Conservation (phyloP, 2,329 filamentous ascomycete genomes). For the Claviceps sp. region DNA sequence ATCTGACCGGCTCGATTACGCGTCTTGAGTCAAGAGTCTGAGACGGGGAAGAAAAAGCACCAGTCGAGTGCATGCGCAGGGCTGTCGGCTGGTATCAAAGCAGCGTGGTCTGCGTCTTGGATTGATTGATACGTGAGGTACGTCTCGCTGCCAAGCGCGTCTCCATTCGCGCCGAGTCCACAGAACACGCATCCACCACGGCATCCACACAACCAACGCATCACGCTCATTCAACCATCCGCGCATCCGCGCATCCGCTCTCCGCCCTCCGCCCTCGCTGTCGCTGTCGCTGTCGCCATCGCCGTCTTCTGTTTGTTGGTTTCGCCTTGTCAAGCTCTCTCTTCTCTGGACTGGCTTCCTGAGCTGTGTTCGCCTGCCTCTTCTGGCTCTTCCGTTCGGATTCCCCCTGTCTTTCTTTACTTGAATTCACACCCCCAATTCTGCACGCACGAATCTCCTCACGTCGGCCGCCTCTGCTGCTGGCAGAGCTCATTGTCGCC, state of each 20-base stretch:
- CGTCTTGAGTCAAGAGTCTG: no score
- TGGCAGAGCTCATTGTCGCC: slow-evolving; percentile 4
- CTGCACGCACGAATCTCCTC: no score
- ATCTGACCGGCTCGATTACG: neutral
- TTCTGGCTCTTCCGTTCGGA: neutral
- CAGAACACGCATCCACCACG: neutral
- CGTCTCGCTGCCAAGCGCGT: neutral
- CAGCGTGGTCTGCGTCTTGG: neutral
- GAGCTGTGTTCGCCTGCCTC: neutral
- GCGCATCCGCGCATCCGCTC: neutral
- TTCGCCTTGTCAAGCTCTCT: neutral
- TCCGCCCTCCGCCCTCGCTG: neutral
- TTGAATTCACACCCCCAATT: no score
- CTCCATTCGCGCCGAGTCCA: neutral
- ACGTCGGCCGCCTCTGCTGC: slow-evolving; percentile 5
- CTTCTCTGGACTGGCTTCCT: neutral
- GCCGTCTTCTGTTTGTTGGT: neutral
- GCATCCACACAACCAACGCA: neutral
- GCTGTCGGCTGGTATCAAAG: neutral
- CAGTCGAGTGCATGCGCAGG: neutral
- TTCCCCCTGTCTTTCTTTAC: neutral
- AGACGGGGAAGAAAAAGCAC: no score
- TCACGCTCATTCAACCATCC: neutral
- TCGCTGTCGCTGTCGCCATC: no score
- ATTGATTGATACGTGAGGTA: neutral